Evolutionary conservation across 2,329 filamentous ascomycete genomes (phyloP), one percentile per base, ranked within the genome.

Genomic region (Talaromyces sp.): DNA sequence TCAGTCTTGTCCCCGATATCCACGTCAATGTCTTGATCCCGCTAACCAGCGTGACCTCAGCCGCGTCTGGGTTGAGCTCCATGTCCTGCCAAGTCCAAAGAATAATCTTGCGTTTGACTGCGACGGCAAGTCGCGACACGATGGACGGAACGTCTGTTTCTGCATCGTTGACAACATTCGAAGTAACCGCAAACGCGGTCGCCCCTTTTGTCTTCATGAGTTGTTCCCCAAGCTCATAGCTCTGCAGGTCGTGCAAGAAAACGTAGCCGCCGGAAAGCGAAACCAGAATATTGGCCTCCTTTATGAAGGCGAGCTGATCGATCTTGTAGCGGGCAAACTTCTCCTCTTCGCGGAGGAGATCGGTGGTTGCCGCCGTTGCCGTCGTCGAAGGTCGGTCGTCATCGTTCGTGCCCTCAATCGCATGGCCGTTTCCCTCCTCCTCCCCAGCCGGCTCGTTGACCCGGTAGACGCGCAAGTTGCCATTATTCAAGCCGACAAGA

Each of bases 41-140:
- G 70, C 93, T 93, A 36, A 91, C 82, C 52, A 98, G 82, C 1
- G 87, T 85, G 42, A 97, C 85, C 77, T 98, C 95, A 30, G 81
- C 80, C 0, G 88, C 86, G 36, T 95, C 87, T 3, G 85, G 67
- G 55, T 84, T 84, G 49, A 97, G 82, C 78, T 98, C 95, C 80
- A 92, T 95, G 73, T 96, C 93, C 69, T 95, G 90, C 95, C 96
- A 99, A 70, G 88, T 91, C 93, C 95, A 99, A 60, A 97, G 78
- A 63, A 98, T 75, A 58, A 99, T 82, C 69, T 91, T 90, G 70
- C 95, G 84, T 82, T 98, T 98, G 36, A 97, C 91, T 4, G 92
- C 92, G 11, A 99, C 93, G 7, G 92, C 95, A 57, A 99, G 80
- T 42, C 92, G 84, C 60, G 92, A 96, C 66, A 98, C 93, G 60